Evolutionary conservation across 2,329 filamentous ascomycete species (phyloP).

Genomic region (Rutstroemia sp.): DNA sequence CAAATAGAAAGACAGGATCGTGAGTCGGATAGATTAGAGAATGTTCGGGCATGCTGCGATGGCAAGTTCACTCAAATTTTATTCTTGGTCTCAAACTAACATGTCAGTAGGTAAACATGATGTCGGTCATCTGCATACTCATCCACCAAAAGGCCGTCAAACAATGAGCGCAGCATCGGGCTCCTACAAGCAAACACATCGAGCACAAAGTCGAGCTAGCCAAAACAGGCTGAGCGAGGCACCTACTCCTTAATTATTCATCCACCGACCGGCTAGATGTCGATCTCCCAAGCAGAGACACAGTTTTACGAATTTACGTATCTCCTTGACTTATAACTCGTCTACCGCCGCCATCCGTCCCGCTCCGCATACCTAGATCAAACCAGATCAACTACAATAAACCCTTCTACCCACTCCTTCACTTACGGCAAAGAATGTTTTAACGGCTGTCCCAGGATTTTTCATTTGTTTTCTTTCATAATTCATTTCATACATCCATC

Average conservation of each 20-base stretch:
- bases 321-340: neutral
- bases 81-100: conserved; percentile 15
- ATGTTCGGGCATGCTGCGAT: conserved; percentile 95
- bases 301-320: conserved; percentile 7
- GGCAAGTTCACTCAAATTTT: conserved; percentile 50
- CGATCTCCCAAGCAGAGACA: neutral
- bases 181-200: conserved; percentile 9
- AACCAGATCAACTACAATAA: no score
- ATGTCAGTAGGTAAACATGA: conserved; percentile 60
- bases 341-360: no score
- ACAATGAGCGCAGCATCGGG: conserved; percentile 15
- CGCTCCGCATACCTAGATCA: no score
- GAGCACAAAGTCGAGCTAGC: conserved; percentile 16
- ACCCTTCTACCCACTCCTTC: no score
- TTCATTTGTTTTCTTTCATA: no score
- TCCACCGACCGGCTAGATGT: neutral
- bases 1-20: conserved; percentile 73
- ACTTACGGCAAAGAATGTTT: no score
- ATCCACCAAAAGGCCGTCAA: conserved; percentile 37
- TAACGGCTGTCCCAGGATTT: no score
- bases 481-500: no score
- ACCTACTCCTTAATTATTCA: neutral
- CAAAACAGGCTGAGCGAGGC: conserved; percentile 7
- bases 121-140: conserved; percentile 50
- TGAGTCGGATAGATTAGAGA: conserved; percentile 76